A percentile compares a stretch with the other conserved stretches of the same genome.
These are phyloP conservation scores for Rhizopogon roseolus DNA, from an alignment of 768 basidiomycete species.

Conservation along the genomic window DNA sequence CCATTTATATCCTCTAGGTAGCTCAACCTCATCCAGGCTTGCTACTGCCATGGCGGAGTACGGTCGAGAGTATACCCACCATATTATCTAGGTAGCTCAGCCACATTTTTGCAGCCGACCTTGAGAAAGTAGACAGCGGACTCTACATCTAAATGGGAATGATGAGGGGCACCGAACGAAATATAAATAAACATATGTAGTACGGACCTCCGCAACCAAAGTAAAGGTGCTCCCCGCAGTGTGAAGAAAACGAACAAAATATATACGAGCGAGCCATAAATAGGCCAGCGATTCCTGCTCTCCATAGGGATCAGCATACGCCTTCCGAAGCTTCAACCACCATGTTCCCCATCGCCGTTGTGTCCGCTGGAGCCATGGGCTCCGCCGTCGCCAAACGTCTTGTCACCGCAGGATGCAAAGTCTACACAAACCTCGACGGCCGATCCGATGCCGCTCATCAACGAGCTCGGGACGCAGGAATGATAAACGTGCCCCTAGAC, in stretches of 20 bases:
- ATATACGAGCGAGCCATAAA: neutral
- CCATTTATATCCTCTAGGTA: no score
- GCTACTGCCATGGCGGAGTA: conserved; percentile 35
- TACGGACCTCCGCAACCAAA: neutral
- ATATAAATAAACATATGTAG: neutral
- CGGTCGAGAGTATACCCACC: conserved; percentile 5
- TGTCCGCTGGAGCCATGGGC: conserved; percentile 59
- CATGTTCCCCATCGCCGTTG: conserved; percentile 35
- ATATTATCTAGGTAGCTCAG: no score
- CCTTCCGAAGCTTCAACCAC: neutral
- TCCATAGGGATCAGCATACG: neutral
- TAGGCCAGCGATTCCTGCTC: neutral
- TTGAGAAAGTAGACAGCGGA: neutral
- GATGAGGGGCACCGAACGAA: neutral
- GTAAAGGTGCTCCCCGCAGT: neutral
- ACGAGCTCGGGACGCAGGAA: conserved; percentile 46
- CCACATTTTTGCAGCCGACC: neutral
- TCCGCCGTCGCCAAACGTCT: conserved; percentile 43
- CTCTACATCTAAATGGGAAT: neutral
- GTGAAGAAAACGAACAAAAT: neutral
- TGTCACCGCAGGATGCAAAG: conserved; percentile 38
- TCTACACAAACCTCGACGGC: conserved; percentile 47
- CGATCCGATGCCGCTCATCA: conserved; percentile 41
- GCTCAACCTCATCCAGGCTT: neutral
- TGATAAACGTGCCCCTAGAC: conserved; percentile 32